Evolutionary conservation across 2,329 filamentous ascomycete genomes (phyloP), one percentile per base, ranked within the genome.

Genomic region (Cladophialophora chaetospira): DNA sequence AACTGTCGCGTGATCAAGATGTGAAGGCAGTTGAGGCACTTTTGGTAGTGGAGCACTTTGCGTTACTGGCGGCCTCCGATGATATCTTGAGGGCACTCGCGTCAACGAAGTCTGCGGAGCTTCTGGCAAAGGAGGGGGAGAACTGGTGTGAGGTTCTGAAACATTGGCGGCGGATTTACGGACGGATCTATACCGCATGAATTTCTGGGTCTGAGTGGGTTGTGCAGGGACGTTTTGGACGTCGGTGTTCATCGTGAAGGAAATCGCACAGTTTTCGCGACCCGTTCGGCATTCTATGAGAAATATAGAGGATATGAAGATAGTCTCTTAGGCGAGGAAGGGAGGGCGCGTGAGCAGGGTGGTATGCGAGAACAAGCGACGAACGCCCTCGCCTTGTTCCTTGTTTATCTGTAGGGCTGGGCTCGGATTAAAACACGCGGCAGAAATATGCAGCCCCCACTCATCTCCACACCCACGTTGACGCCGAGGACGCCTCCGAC

Each of bases 161-260:
- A 45, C 31, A 44, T 46, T 53, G 21, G 69, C 65, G 19, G 69
- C 68, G 9, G 72, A 73, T 60, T 76, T 75, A 57, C 83, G 73
- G 53, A 84, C 80, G 26, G 81, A 82, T 62, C 82, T 76, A 70
- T 86, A 86, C 38, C 83, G 77, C 53, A 81, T 81, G 67, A 82
- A 78, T 66, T 81, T 83, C 46, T 56, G 57, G n/a, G 28, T 35
- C 35, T 58, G 57, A 17, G 53, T 40, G 21, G 58, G 25, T 25
- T 43, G 47, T n/a, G 28, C 47, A 21, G 60, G 9, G 3, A 25
- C 28, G 15, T 49, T 15, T 36, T 28, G 36, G 10, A 46, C 13
- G 31, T 29, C 31, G 21, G 8, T 38, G 17, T 49, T 46, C 60
- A 62, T 62, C 6, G 26, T 53, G 45, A 19, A 33, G 13, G 6